A percentile compares a stretch with the other conserved stretches of the same genome.
Conservation (phyloP, 805 yeast genomes). For the Zygosaccharomyces bisporus region DNA sequence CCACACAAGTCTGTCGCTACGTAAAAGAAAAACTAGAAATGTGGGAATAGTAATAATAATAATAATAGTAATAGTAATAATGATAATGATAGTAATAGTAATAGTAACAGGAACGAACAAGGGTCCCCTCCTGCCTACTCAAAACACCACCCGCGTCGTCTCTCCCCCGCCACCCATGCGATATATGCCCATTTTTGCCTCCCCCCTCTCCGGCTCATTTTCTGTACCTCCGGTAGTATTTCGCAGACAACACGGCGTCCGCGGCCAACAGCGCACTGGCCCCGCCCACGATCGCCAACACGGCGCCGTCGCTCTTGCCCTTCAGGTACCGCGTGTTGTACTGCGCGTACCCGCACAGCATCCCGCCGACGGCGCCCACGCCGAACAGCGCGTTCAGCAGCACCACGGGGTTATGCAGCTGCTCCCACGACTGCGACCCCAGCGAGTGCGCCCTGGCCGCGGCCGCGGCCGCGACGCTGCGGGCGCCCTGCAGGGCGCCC, state of each 20-base stretch:
- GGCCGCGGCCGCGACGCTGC: slow-evolving; percentile 18
- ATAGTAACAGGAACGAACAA: too few species aligned
- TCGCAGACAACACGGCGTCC: slow-evolving; percentile 52
- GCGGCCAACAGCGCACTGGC: slow-evolving; percentile 51
- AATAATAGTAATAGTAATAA: too few species aligned
- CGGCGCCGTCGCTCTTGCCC: slow-evolving; percentile 43
- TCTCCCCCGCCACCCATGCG: background rate
- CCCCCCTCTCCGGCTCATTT: background rate
- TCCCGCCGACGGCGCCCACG: slow-evolving; percentile 45
- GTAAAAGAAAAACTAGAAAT: too few species aligned
- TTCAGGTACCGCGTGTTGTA: slow-evolving; percentile 47
- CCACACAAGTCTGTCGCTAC: too few species aligned
- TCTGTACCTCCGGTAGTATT: slow-evolving; percentile 38
- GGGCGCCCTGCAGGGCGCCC: background rate
- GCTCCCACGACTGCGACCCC: slow-evolving; percentile 25
- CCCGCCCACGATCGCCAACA: slow-evolving; percentile 49
- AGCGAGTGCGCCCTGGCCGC: slow-evolving; percentile 18
- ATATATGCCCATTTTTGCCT: background rate
- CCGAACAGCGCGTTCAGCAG: slow-evolving; percentile 50
- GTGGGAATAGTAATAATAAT: too few species aligned
- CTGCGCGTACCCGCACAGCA: slow-evolving; percentile 46
- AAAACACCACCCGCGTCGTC: too few species aligned
- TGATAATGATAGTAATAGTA: background rate
- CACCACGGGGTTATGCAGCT: slow-evolving; percentile 62
- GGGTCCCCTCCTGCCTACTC: too few species aligned